These are phyloP conservation scores for Phallus indusiatus DNA, from an alignment of 768 basidiomycete genomes.

Conservation along the genomic window DNA sequence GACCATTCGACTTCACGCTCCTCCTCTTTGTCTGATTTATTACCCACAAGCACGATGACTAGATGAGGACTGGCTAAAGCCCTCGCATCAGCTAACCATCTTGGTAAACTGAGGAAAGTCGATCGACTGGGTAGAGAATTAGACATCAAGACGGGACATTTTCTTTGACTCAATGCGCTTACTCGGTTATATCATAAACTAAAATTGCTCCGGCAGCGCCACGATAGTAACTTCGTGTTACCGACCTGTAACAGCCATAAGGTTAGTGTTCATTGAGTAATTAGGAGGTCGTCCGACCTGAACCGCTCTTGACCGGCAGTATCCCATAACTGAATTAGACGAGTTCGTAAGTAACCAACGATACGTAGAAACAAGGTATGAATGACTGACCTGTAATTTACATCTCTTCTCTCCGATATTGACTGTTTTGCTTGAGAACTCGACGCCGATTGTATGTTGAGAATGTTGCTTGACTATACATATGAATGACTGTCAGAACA, in stretches of 20 bases:
- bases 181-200: slow-evolving; percentile 92
- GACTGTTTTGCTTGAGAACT: slow-evolving; percentile 91
- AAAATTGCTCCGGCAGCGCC: slow-evolving; percentile 88
- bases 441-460: slow-evolving; percentile 97
- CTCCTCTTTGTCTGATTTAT: slow-evolving; percentile 91
- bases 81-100: slow-evolving; percentile 90
- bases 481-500: slow-evolving; percentile 11
- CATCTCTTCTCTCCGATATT: slow-evolving; percentile 90
- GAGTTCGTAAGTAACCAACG: background rate
- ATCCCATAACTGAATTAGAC: slow-evolving; percentile 73
- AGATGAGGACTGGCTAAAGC: slow-evolving; percentile 89
- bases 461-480: slow-evolving; percentile 95
- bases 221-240: slow-evolving; percentile 92
- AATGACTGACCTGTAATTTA: slow-evolving; percentile 76
- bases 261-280: background rate
- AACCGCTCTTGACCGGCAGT: slow-evolving; percentile 96
- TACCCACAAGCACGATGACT: slow-evolving; percentile 85
- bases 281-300: slow-evolving; percentile 38
- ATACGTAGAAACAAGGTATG: background rate
- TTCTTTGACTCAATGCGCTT: slow-evolving; percentile 16
- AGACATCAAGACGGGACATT: background rate
- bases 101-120: slow-evolving; percentile 73
- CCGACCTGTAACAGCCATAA: slow-evolving; percentile 43
- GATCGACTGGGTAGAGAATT: slow-evolving; percentile 50
- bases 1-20: slow-evolving; percentile 93